These are phyloP conservation scores for Neurospora sp. DNA, from an alignment of 495 filamentous ascomycete genomes.

Conservation along the genomic window DNA sequence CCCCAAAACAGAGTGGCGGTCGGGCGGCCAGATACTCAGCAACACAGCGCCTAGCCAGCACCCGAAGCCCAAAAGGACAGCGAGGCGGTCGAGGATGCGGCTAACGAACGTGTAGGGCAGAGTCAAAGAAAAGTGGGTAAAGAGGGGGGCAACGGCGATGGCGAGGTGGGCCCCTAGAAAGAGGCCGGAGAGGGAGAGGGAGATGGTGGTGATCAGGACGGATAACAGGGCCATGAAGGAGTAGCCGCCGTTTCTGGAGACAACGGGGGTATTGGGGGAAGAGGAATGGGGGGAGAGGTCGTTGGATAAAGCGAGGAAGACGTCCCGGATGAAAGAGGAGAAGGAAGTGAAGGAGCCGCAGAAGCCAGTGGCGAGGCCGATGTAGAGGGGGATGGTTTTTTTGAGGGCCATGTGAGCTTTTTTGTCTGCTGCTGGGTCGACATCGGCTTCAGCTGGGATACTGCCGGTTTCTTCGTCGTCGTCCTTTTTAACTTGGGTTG, in stretches of 20 bases:
- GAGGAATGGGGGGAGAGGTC: conserved; percentile 30
- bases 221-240: conserved; percentile 71
- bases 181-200: conserved; percentile 58
- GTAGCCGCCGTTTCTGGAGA: conserved; percentile 62
- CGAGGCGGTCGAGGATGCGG: conserved; percentile 50
- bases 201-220: conserved; percentile 56
- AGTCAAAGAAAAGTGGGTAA: conserved; percentile 34
- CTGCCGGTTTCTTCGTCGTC: conserved; percentile 22
- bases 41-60: conserved; percentile 74
- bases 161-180: conserved; percentile 72
- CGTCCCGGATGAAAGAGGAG: conserved; percentile 78
- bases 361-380: conserved; percentile 87
- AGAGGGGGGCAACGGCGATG: conserved; percentile 39
- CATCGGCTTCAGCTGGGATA: background rate
- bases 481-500: conserved; percentile 19
- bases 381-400: conserved; percentile 81
- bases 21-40: conserved; percentile 64
- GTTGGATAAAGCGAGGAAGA: conserved; percentile 78
- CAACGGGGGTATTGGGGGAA: conserved; percentile 14
- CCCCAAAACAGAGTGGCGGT: too few relatives aligned
- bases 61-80: conserved; percentile 54
- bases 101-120: conserved; percentile 49
- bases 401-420: conserved; percentile 50
- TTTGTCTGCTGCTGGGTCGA: conserved; percentile 32
- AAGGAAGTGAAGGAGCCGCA: conserved; percentile 91